Evolutionary conservation across 441 rosid species (phyloP), one percentile per base, ranked within the genome.

Genomic region (Omphalea diandra): DNA sequence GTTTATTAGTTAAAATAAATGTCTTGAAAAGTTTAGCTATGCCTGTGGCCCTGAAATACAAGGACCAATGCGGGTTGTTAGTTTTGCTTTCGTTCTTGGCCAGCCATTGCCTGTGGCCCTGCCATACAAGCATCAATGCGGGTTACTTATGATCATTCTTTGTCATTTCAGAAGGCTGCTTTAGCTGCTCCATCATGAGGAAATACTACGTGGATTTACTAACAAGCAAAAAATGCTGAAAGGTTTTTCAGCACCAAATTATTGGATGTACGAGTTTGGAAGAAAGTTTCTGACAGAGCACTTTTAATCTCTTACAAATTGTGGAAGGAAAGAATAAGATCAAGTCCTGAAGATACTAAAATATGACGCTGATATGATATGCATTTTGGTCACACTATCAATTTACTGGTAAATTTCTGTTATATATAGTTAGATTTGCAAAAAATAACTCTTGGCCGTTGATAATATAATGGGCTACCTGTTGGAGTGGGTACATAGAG

Each of bases 161-260:
- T 35, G 3, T 44, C 41, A 18, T 82, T 75, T 63, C 88, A 80
- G 86, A 82, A 75, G 72, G 82, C 80, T 26, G 82, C 82, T 40
- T 52, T 52, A 24, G 67, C 73, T 53, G 35, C 79, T 67, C 70
- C 85, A 38, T 58, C 79, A 4, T 79, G 43, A 65, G 61, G 72
- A 71, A 40, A 68, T 35, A 27, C 12, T 0, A 29, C 18, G 8
- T 41, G 29, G 7, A 9, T 40, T 33, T 11, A 27, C 20, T 5
- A 1, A 54, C 49, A 27, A 20, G 7, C 3, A 29, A 18, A 22
- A 5, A 43, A 52, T 26, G 11, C n/a, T n/a, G n/a, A n/a, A n/a
- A n/a, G n/a, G n/a, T n/a, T n/a, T 22, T n/a, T 32, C 14, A 17
- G 36, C 9, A 8, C 17, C 20, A 38, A 31, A 46, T n/a, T 55